A percentile compares a stretch with the other conserved stretches of the same genome.
phyloP scores from a whole-genome alignment of 495 filamentous ascomycete genomes.

The Hypomontagnella submonticulosa region DNA sequence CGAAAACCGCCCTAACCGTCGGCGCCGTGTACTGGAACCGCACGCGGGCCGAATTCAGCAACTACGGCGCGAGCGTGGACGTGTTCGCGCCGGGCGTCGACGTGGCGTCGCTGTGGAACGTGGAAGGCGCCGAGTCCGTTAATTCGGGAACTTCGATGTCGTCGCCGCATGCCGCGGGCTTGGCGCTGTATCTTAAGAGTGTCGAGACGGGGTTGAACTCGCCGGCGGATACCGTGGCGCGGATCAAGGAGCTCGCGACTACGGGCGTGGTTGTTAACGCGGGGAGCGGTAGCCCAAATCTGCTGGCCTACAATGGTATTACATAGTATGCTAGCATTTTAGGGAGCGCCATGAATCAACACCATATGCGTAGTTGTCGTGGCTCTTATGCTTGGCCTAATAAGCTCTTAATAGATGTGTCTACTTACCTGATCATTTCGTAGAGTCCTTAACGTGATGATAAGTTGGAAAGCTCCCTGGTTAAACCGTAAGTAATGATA shows the following conservation, averaged over 20 bases:
- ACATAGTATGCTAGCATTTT: neutral
- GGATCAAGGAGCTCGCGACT: conserved; percentile 48
- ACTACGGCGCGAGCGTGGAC: conserved; percentile 64
- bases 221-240: conserved; percentile 39
- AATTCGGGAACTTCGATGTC: conserved; percentile 65
- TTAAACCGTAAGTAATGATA: too few relatives aligned
- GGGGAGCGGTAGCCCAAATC: conserved; percentile 35
- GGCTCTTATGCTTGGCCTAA: too few relatives aligned
- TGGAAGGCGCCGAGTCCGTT: conserved; percentile 48
- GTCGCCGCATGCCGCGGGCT: conserved; percentile 62
- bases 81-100: conserved; percentile 56
- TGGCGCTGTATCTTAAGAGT: conserved; percentile 58
- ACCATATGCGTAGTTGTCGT: too few relatives aligned
- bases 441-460: too few relatives aligned
- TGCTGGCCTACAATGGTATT: conserved; percentile 49
- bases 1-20: conserved; percentile 59
- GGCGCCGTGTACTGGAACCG: conserved; percentile 57
- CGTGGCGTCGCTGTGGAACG: conserved; percentile 48
- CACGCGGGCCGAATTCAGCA: conserved; percentile 61
- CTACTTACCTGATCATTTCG: too few relatives aligned
- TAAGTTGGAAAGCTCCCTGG: too few relatives aligned
- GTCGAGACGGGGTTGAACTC: conserved; percentile 39
- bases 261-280: conserved; percentile 36
- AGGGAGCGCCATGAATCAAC: too few relatives aligned
- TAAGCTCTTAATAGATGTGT: too few relatives aligned